Evolutionary conservation across 1,139 yeast genomes (phyloP), one percentile per base, ranked within the genome.

Genomic region (Debaryomyces fabryi): DNA sequence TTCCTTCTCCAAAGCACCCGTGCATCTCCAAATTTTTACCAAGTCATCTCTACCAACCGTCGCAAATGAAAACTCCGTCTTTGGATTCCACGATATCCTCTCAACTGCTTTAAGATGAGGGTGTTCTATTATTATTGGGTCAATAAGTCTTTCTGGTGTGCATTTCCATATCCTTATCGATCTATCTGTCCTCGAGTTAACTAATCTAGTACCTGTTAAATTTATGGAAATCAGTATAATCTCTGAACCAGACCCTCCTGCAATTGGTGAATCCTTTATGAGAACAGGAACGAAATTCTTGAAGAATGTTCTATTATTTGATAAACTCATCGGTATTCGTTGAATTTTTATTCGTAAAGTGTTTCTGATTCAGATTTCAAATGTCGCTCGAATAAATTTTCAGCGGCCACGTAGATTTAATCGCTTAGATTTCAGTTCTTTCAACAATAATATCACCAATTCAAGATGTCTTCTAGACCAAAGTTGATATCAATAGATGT

Each of bases 401-500:
- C 43, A 30, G 8, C 36, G 27, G 43, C 43, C 43, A 40, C 43
- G 36, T 40, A 40, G 27, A 7, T 30, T 18, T 20, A 16, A 13
- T 20, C 27, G 15, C 18, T 21, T 30, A 21, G 16, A 20, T 32
- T 29, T 21, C n/a, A 32, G 7, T 15, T 37, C 13, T 9, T 24
- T 39, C 16, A 23, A 8, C 42, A 9, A 13, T 8, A 41, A 41
- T 21, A 41, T 33, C 42, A 29, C 30, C 25, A 35, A 23, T 39
- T 38, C 20, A 46, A 52, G 39, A 67, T 67, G 72, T 57, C 67
- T 34, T 57, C 71, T 6, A 74, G 71, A 56, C 81, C 83, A 20
- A 72, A 73, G 52, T 72, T 89, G 54, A 72, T 88, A 48, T 81
- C 85, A 38, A 75, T 88, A 52, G 99, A 93, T 68, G 97, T 96